Base-by-base conservation (phyloP, 1,139 yeast species). In the Yamadazyma spencermartinsiae region DNA sequence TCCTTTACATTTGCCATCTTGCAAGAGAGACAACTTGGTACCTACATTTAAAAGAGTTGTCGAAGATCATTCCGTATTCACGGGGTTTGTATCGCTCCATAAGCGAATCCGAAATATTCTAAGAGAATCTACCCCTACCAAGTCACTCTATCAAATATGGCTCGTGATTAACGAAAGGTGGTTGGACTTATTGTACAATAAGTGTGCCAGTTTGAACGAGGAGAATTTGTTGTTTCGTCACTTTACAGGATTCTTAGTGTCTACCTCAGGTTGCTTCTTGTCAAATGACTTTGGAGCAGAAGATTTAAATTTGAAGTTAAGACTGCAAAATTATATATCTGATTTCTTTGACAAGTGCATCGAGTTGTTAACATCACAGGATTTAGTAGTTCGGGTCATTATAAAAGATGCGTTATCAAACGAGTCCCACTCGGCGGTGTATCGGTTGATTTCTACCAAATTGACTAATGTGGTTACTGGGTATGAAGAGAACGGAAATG, bases 61-160 rank as follows among this genome's bases (percentile, higher is more conserved):
- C 8, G 61, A 75, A n/a, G 89, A 83, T 44, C 75, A 67, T 25
- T 66, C 74, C 23, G 78, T 82, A 2, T 80, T 84, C 37, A 82
- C 90, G 1, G 92, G 95, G 13, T 76, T 82, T 21, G 86, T 85
- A 13, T 89, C 94, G 0, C 70, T 84, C 24, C 92, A 86, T 54
- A 85, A 86, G 54, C 74, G 81, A 42, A 64, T 86, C 40, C 74
- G 75, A 45, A 74, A 65, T 44, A 68, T 85, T 32, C 60, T 83
- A 37, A 70, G 79, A 42, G 66, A 79, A n/a, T 74, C 76, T 5
- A 63, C 61, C 27, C 86, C 90, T 1, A 79, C 87, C 0, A 65
- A 68, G 28, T 76, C 87, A 1, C 60, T 86, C 27, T 66, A 76
- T 30, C 78, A 76, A 40, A 78, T 82, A 1, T 83, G 92, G 86